Evolutionary conservation across 192 early-diverging fungal species (phyloP), one percentile per base, ranked within the genome.

Genomic region (Dissophora ornata): DNA sequence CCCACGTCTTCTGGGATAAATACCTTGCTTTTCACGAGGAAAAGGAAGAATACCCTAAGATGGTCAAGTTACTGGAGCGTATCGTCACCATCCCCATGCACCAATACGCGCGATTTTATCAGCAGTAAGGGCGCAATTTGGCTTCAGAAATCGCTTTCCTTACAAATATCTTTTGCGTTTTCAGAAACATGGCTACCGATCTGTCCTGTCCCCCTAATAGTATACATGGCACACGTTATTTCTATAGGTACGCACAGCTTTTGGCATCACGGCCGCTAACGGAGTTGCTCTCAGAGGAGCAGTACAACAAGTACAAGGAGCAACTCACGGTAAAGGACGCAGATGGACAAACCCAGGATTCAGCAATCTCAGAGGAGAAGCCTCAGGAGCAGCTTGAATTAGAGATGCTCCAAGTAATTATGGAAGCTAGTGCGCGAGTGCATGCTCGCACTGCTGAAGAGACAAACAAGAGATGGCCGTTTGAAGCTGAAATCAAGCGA

Each of bases 381-480:
- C 25, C 63, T 24, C 51, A 51, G 42, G 73, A 71, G 21, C 83
- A 92, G 44, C 59, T 90, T 3, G 84, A 93, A 51, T 24, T 51
- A 21, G 80, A 82, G 24, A 79, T 93, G 30, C 80, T 86, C 28
- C 83, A 83, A 38, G 68, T 82, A n/a, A 83, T 93, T 34, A 82
- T 90, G 45, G 80, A 81, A 18, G 21, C 87, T n/a, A 86, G 82
- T 61, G 65, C 71, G 1, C 83, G 81, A 15, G 79, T 86, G 9
- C 90, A 92, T 74, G 85, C 86, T 51, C 83, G 81, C 38, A 92
- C 87, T 15, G 91, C 92, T 45, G 82, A 81, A 13, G 86, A 82
- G 41, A 90, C 90, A 11, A 87, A 87, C 62, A 92, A 91, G 57
- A 84, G 89, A n/a, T 93, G 91, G 91, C 81, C 86, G 6, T 93